Evolutionary conservation across 768 basidiomycete genomes (phyloP).

Genomic region (Tricholomella constricta): DNA sequence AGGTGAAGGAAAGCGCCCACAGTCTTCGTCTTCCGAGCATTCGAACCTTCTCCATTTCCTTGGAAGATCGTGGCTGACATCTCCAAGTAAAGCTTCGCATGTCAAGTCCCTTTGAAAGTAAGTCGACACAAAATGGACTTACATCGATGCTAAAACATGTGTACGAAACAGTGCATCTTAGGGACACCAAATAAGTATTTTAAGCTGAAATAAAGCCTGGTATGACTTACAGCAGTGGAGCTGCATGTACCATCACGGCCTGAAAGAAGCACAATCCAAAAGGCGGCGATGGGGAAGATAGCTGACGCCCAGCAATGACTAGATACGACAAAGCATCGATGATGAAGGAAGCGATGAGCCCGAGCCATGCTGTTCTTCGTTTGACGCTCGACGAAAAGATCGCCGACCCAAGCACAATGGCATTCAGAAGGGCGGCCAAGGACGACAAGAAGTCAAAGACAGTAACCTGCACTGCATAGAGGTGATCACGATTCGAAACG

Average conservation of each 20-base stretch:
- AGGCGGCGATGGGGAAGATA: neutral
- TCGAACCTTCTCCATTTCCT: neutral
- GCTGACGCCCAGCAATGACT: neutral
- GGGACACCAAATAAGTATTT: neutral
- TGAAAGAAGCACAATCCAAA: constrained; percentile 5
- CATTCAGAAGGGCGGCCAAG: neutral
- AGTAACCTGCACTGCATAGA: neutral
- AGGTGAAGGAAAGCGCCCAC: neutral
- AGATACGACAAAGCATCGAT: neutral
- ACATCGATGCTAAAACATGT: neutral
- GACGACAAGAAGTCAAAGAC: neutral
- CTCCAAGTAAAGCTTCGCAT: neutral
- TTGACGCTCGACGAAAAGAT: neutral
- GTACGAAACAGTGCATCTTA: neutral
- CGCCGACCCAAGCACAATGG: neutral
- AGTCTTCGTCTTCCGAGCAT: neutral
- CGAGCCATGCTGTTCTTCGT: neutral
- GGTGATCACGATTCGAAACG: neutral
- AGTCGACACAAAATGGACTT: neutral
- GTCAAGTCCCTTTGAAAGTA: neutral
- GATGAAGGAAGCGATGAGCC: neutral
- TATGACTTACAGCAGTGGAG: neutral
- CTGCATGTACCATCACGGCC: neutral
- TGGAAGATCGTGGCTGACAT: neutral
- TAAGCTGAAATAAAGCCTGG: neutral